Evolutionary conservation across 2,329 filamentous ascomycete species (phyloP), one percentile per base, ranked within the genome.

Genomic region (Aspergillus pseudotamarii): DNA sequence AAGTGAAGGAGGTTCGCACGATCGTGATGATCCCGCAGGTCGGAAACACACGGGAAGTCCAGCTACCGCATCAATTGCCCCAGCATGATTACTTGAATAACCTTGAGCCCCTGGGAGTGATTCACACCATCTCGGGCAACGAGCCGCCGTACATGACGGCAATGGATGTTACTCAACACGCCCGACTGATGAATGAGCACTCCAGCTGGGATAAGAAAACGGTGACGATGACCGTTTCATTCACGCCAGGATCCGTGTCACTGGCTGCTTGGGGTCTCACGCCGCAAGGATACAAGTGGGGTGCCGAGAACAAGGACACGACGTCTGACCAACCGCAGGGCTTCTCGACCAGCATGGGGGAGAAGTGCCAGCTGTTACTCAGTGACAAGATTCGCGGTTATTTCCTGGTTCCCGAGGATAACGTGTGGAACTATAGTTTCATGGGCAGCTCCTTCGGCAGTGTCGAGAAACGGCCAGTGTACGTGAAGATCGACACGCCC

Each of bases 21-120:
- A 97, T 99, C 72, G 94, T 97, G 71, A 95, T 99, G 92, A 88
- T 99, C 19, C 96, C 95, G 6, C 95, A 99, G 79, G 94, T 98
- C 64, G 95, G 95, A 62, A 95, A 92, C 64, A 91, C 95, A 14
- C 92, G 94, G 64, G 94, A 94, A 72, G 91, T 98, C 5, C 93
- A 97, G 77, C 83, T 98, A 48, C 93, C 95, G 1, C 91, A 96
- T 65, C 88, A 95, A 69, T 83, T 98, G 12, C 96, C 95, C 4
- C 91, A 96, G 78, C 93, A 97, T 79, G 93, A 97, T 74, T 93
- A 94, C 76, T 88, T 99, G 48, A 87, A 91, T 64, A 86, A 86
- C 61, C 86, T 99, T 76, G 95, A 99, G 80, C 93, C 95, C 6
- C 85, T 99, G 14, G 95, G 95, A 71, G 85, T 98, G 71, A 97